Conservation (phyloP, 805 yeast species). For the Wickerhamomyces bovis region DNA sequence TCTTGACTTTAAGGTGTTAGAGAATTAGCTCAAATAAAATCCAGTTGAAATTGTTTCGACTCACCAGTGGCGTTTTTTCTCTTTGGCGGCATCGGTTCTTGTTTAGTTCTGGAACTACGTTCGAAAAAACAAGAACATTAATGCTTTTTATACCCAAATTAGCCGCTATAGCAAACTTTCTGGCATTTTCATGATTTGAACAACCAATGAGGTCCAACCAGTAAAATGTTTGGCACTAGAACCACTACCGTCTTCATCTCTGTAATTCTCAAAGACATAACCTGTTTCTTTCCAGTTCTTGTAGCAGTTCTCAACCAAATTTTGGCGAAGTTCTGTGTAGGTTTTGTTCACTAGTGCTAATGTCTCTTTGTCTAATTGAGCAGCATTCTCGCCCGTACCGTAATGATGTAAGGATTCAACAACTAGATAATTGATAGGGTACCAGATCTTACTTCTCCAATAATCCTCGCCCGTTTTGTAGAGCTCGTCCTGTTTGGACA, state of each 20-base stretch:
- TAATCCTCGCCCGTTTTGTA: slow-evolving; percentile 84
- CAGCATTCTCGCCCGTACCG: slow-evolving; percentile 20
- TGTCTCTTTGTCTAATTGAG: slow-evolving; percentile 25
- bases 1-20: not conserved
- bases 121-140: not conserved
- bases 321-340: slow-evolving; percentile 55
- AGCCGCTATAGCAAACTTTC: slow-evolving; percentile 24
- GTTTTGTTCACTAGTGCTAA: slow-evolving; percentile 34
- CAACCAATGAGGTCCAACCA: slow-evolving; percentile 89
- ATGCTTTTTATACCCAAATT: not conserved
- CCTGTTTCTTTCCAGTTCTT: slow-evolving; percentile 72
- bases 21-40: not conserved
- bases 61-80: not conserved
- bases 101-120: not conserved
- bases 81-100: slow-evolving; percentile 5
- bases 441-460: slow-evolving; percentile 96
- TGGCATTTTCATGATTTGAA: slow-evolving; percentile 81
- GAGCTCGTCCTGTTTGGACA: slow-evolving; percentile 57
- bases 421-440: slow-evolving; percentile 80
- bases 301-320: slow-evolving; percentile 62
- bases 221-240: slow-evolving; percentile 83
- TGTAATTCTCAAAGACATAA: slow-evolving; percentile 87
- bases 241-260: slow-evolving; percentile 67
- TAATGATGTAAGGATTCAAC: slow-evolving; percentile 67
- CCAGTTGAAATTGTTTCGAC: not conserved